Conservation (phyloP, 345 rosid species). For the Triadica sebifera region DNA sequence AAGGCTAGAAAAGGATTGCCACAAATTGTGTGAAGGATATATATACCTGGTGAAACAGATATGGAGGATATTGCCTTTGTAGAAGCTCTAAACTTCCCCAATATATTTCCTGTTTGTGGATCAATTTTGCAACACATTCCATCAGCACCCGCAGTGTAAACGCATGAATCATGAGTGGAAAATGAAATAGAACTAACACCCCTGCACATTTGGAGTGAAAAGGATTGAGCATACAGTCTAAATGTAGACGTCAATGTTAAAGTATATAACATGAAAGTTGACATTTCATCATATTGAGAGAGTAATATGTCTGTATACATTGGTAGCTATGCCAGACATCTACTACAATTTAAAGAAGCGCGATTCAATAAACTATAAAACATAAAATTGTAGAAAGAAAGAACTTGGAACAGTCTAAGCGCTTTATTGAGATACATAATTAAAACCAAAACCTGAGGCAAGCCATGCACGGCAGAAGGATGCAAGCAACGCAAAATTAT, state of each 20-base stretch:
- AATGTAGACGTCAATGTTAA: background rate
- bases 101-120: constrained; percentile 59
- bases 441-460: background rate
- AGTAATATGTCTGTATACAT: background rate
- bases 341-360: background rate
- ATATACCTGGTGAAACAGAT: constrained; percentile 72
- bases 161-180: constrained; percentile 49
- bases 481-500: background rate
- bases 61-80: constrained; percentile 68
- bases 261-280: background rate
- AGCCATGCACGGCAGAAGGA: background rate
- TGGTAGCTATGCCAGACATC: background rate
- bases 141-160: constrained; percentile 83
- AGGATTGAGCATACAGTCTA: background rate
- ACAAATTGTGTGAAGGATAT: constrained; percentile 11
- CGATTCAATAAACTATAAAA: background rate
- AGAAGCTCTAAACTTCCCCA: constrained; percentile 70
- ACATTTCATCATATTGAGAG: background rate
- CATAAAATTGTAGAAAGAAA: background rate
- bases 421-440: background rate
- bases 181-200: constrained; percentile 83
- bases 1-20: background rate
- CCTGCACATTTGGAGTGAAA: constrained; percentile 45
- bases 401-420: background rate
- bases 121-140: constrained; percentile 90